Percentiles rank a stretch among this genome's conserved stretches.
Conservation (phyloP, 2,329 filamentous ascomycete species). For the Laburnicola sp. region DNA sequence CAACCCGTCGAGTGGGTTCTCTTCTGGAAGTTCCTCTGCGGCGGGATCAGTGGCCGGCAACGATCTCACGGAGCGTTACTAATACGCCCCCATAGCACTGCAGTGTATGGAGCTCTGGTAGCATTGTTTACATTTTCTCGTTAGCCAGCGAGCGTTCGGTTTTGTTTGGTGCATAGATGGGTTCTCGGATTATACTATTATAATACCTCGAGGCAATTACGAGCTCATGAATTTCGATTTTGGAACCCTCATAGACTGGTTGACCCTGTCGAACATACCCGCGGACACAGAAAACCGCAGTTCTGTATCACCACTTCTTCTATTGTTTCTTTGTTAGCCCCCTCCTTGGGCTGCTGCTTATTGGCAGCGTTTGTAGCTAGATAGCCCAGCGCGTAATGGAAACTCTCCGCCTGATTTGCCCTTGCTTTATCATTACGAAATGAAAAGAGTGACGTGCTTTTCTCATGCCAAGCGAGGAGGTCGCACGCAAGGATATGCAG, state of each 20-base stretch:
- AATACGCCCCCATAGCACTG: conserved; percentile 18
- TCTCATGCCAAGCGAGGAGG: conserved; percentile 33
- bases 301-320: conserved; percentile 19
- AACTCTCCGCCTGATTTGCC: conserved; percentile 26
- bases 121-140: conserved; percentile 35
- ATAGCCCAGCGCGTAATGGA: conserved; percentile 42
- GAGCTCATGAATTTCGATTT: conserved; percentile 30
- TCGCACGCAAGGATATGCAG: conserved; percentile 22
- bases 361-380: conserved; percentile 36
- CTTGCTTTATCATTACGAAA: conserved; percentile 36
- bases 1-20: conserved; percentile 64
- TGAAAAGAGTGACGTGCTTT: conserved; percentile 42
- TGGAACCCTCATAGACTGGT: conserved; percentile 31
- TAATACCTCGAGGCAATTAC: conserved; percentile 32
- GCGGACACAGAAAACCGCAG: conserved; percentile 36
- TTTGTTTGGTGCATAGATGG: conserved; percentile 31
- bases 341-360: conserved; percentile 29
- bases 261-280: conserved; percentile 32
- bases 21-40: conserved; percentile 76
- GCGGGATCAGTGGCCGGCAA: conserved; percentile 74
- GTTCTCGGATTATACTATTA: conserved; percentile 23
- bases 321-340: conserved; percentile 24
- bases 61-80: conserved; percentile 45
- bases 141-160: conserved; percentile 40
- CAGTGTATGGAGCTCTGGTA: conserved; percentile 39